Evolutionary conservation across 2,329 filamentous ascomycete genomes (phyloP), one percentile per base, ranked within the genome.

Genomic region (Fusarium floridanum): DNA sequence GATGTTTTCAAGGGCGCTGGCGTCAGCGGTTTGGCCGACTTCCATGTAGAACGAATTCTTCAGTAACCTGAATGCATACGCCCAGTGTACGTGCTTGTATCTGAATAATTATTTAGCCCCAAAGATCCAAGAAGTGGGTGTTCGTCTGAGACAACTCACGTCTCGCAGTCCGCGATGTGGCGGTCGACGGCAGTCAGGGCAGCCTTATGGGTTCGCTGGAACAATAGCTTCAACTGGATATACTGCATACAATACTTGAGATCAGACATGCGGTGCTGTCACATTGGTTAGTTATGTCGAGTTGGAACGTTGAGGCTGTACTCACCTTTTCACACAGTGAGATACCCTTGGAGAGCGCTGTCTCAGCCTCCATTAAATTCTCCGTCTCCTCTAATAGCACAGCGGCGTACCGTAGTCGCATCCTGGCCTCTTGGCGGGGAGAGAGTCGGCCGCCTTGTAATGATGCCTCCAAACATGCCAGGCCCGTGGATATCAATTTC

Each of bases 161-260:
- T 89, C 80, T 92, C 89, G 34, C 91, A 91, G 77, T 95, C 91
- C 0, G 87, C 84, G 55, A 95, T 93, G 53, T 92, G 88, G 29
- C 88, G 88, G 78, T 95, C 93, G 17, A 94, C 84, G 0, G 91
- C 88, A 72, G 93, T 95, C 77, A 95, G 85, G 1, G 93, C 92
- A 1, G 93, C 93, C 77, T 93, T 94, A 62, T 89, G 90, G 73
- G 91, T 94, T 48, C 91, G 89, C 77, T 92, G 91, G 75, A 92
- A 94, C 67, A 94, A 85, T 2, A 93, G 88, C 75, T 93, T 92
- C 59, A 92, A 88, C 68, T 93, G 89, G 17, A 95, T 84, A 79
- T 94, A 94, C 73, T 94, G 90, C 88, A 95, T 94, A 71, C 90
- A 91, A 81, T 95, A 95, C 80, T 94, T 95, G 43, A 95, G 82